A percentile compares a stretch with the other conserved stretches of the same genome.
Conservation (phyloP, 2,329 filamentous ascomycete genomes). For the Malbranchea cinnamomea region DNA sequence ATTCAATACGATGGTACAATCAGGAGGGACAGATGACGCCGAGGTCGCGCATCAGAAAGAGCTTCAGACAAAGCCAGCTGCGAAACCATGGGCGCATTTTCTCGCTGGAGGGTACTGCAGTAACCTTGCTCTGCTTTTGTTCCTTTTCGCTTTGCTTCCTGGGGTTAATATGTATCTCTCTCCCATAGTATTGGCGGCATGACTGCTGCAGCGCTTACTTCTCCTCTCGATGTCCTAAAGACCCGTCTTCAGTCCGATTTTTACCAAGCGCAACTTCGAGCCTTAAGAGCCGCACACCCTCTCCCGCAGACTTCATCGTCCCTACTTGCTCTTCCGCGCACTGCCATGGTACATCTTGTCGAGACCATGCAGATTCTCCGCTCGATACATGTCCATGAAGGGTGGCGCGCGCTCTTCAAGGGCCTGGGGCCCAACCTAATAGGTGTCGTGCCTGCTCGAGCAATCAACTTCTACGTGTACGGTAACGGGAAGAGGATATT, state of each 20-base stretch:
- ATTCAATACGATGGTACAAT: conserved; percentile 17
- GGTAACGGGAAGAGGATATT: conserved; percentile 80
- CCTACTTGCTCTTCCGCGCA: conserved; percentile 49
- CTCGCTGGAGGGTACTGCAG: conserved; percentile 82
- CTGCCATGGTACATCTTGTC: conserved; percentile 56
- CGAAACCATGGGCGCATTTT: conserved; percentile 80
- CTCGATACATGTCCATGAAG: conserved; percentile 66
- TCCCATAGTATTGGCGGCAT: conserved; percentile 62
- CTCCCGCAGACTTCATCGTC: conserved; percentile 30
- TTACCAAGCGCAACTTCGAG: conserved; percentile 63
- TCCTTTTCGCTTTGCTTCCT: too few species aligned
- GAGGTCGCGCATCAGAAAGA: conserved; percentile 16
- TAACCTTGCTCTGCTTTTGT: too few species aligned
- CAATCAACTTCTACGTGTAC: conserved; percentile 90
- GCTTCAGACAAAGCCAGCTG: conserved; percentile 4
- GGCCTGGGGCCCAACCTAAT: conserved; percentile 81
- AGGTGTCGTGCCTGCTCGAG: conserved; percentile 75
- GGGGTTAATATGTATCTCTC: too few species aligned
- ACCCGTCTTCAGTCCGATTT: conserved; percentile 89
- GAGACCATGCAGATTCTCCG: conserved; percentile 79
- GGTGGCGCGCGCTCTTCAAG: conserved; percentile 79
- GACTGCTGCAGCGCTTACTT: conserved; percentile 82
- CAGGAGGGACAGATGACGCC: conserved; percentile 24
- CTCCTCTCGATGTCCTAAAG: conserved; percentile 84
- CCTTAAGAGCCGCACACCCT: conserved; percentile 7